Base-by-base conservation (phyloP, 345 rosid species). In the Hibiscus trionum region DNA sequence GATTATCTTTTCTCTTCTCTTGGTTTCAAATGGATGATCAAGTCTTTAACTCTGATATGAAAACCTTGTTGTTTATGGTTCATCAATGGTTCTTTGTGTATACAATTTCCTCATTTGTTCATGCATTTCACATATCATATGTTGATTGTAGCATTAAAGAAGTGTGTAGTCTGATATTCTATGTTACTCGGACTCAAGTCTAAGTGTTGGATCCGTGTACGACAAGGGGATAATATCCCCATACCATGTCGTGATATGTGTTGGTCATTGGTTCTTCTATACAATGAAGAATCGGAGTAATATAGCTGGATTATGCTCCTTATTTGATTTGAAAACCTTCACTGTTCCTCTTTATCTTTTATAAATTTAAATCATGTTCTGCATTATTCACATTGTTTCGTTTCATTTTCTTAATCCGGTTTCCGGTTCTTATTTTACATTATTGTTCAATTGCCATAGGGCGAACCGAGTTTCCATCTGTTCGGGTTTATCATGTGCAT, bases 381-480 rank as follows among this genome's bases (percentile, higher is more conserved):
- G 14, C 56, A 1, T 15, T 47, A 47, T 15, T 66, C 39, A 47
- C 15, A 15, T 27, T 50, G 24, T 52, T 21, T 31, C 24, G 0
- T 33, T 69, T 53, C 11, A 16, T 53, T 52, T 33, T 4, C 17
- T 17, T 46, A 9, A 27, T 72, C 11, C 42, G 0, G 4, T 70
- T 33, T 71, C n/a, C 65, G 27, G 47, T 77, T 57, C 6, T 11
- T 29, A 11, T 10, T 27, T 68, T 4, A 69, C 4, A n/a, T 71
- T 31, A 50, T 72, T 73, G 57, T 69, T 62, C 5, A 37, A 53
- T 79, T 76, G 63, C 39, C 17, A 53, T 71, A 96, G 99, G 86
- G 99, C 63, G 98, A 96, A 77, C 99, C 99, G 11, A 96, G 98
- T 84, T 96, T 96, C 84, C 98, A 96, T 80, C 84, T 96, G 31